Percentiles rank a stretch among this genome's conserved stretches.
These are phyloP conservation scores for Kodamaea fungicola DNA, from an alignment of 1,139 yeast genomes.

Conservation along the genomic window DNA sequence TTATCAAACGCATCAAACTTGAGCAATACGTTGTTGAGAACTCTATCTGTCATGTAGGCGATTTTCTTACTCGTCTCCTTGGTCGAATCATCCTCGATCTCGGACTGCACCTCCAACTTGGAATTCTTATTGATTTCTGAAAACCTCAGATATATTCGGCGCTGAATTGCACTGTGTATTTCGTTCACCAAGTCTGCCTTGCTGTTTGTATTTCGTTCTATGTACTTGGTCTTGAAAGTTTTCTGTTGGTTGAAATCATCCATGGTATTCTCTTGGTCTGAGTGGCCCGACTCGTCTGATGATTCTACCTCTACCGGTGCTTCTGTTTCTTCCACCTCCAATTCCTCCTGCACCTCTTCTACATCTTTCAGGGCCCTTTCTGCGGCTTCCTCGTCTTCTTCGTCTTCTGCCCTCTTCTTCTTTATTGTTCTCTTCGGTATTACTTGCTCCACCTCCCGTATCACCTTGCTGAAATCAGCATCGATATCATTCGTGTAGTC, in stretches of 20 bases:
- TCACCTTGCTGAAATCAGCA: constrained; percentile 6
- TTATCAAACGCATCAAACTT: constrained; percentile 3
- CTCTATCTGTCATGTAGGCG: constrained; percentile 19
- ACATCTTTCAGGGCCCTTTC: constrained; percentile 7
- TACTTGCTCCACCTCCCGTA: not conserved
- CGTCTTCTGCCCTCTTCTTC: constrained; percentile 4
- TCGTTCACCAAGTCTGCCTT: constrained; percentile 34
- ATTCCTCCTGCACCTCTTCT: not conserved
- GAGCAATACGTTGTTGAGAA: constrained; percentile 9
- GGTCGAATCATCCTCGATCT: constrained; percentile 18
- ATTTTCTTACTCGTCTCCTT: constrained; percentile 18
- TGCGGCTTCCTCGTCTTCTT: constrained; percentile 11
- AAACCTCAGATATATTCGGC: constrained; percentile 20
- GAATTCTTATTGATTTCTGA: constrained; percentile 4
- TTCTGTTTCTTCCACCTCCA: not conserved
- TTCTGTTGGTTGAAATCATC: not conserved
- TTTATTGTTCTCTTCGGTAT: not conserved
- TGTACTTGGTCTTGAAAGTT: constrained; percentile 3
- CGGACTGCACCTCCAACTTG: constrained; percentile 2
- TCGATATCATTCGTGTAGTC: constrained; percentile 18
- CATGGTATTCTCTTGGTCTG: not conserved
- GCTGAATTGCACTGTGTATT: constrained; percentile 35
- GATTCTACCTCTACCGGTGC: not conserved
- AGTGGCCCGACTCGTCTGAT: not conserved
- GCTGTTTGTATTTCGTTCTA: constrained; percentile 23